Conservation (phyloP, 371 early-diverging fungal genomes). For the Mortierella sp. region DNA sequence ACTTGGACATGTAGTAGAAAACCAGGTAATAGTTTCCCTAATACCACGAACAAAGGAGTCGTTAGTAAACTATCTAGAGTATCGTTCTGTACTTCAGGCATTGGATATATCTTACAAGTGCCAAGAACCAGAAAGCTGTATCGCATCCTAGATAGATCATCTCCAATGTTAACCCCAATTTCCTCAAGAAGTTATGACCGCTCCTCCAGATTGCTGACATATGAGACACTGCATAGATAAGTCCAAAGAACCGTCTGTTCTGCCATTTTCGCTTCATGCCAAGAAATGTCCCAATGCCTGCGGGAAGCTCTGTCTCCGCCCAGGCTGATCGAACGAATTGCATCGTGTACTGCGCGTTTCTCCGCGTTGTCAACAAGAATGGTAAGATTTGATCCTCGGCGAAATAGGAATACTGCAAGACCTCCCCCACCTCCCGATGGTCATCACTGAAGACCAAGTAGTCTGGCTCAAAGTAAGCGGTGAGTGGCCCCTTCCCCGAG, state of each 20-base stretch:
- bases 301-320: slow-evolving; percentile 54
- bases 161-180: slow-evolving; percentile 77
- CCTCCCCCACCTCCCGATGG: slow-evolving; percentile 70
- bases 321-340: slow-evolving; percentile 54
- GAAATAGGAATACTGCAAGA: slow-evolving; percentile 71
- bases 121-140: slow-evolving; percentile 83
- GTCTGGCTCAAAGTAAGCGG: slow-evolving; percentile 90
- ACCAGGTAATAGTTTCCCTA: slow-evolving; percentile 89
- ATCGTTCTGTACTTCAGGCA: neutral
- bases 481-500: slow-evolving; percentile 75
- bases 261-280: slow-evolving; percentile 96
- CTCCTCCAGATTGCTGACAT: slow-evolving; percentile 81
- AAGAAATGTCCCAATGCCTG: slow-evolving; percentile 81
- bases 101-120: slow-evolving; percentile 60
- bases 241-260: slow-evolving; percentile 95
- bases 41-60: neutral
- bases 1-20: slow-evolving; percentile 84
- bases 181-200: slow-evolving; percentile 74
- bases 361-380: slow-evolving; percentile 39
- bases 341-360: slow-evolving; percentile 37
- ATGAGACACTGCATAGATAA: slow-evolving; percentile 87
- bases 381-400: slow-evolving; percentile 68
- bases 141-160: slow-evolving; percentile 76
- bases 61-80: neutral
- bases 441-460: slow-evolving; percentile 73